phyloP scores from a whole-genome alignment of 2,329 filamentous ascomycete species.

The Pseudogymnoascus sp. region DNA sequence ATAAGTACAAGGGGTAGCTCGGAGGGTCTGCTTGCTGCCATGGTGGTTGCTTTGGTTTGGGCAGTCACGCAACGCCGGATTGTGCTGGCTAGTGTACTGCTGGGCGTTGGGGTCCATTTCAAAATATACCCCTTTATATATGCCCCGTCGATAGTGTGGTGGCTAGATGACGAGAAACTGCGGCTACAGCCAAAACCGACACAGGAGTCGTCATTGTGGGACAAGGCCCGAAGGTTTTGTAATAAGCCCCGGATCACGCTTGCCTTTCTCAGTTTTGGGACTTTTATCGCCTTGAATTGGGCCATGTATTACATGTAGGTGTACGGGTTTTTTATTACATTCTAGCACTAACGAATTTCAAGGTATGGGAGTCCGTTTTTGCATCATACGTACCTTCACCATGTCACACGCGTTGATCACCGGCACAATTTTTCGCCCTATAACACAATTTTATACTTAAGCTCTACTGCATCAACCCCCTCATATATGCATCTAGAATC shows the following conservation, averaged over 20 bases:
- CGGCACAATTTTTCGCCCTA: constrained; percentile 98
- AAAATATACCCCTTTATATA: constrained; percentile 99
- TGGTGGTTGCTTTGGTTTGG: constrained; percentile 79
- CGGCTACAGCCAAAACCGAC: constrained; percentile 10
- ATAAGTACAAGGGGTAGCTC: constrained; percentile 94
- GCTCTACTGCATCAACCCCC: constrained; percentile 51
- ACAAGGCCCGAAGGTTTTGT: constrained; percentile 34
- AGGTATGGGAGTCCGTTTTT: constrained; percentile 77
- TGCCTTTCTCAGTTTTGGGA: constrained; percentile 55
- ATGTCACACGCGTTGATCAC: constrained; percentile 87
- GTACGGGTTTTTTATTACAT: not conserved
- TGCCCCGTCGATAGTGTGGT: constrained; percentile 70
- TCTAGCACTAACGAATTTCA: constrained; percentile 9
- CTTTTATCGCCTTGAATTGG: constrained; percentile 65
- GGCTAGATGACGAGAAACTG: constrained; percentile 53
- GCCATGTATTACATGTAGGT: constrained; percentile 69
- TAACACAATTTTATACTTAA: constrained; percentile 82
- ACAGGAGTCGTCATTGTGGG: constrained; percentile 22
- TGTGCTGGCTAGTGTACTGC: constrained; percentile 58
- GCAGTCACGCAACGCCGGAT: constrained; percentile 59
- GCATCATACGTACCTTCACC: constrained; percentile 85
- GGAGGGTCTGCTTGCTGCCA: constrained; percentile 77
- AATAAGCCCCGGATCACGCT: constrained; percentile 49
- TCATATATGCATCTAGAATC: constrained; percentile 52
- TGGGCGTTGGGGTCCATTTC: constrained; percentile 86